Base-by-base conservation (phyloP, 2,329 filamentous ascomycete species). In the Tympanopsis confertula region DNA sequence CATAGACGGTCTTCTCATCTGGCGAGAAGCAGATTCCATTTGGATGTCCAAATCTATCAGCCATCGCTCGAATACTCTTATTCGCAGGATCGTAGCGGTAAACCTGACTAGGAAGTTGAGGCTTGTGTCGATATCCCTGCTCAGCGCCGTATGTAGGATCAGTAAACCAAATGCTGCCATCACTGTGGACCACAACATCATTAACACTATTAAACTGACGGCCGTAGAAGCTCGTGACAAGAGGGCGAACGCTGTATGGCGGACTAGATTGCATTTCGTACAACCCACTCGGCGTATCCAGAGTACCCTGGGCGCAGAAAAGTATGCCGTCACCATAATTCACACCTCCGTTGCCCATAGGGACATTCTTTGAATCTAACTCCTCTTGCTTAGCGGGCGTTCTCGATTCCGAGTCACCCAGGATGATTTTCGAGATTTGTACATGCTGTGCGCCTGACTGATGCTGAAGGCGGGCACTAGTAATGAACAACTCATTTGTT, bases 331-430 rank as follows among this genome's bases (percentile, higher is more conserved):
- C 52, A 29, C 43, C 44, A 49, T 65, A 65, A 39, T 69, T 69
- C 26, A 68, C 57, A 5, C 63, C 67, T 15, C 67, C 67, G 36
- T 71, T 71, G 5, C 58, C 61, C 62, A 69, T 67, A 2, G 50
- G 49, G 0, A 66, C 51, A 2, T 50, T 46, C 1, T 48, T 50
- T 1, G 47, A 42, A 4, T 48, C 14, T 12, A 66, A 51, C 30
- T 62, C 53, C 33, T 63, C 57, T 4, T 53, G 52, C 4, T 39
- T 44, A 2, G 46, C 38, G 2, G 38, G 37, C 2, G 43, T 29
- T 2, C 38, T 39, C 7, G 47, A 42, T 1, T 20, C 35, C 1
- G 43, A 41, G 0, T n/a, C n/a, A n/a, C n/a, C n/a, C n/a, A 59
- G 39, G 2, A 39, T 36, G 4, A 58, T 40, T 20, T 48, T 50